Percentiles rank a stretch among this genome's conserved stretches.
Conservation (phyloP, 495 filamentous ascomycete genomes). For the Penicillium riverlandense region DNA sequence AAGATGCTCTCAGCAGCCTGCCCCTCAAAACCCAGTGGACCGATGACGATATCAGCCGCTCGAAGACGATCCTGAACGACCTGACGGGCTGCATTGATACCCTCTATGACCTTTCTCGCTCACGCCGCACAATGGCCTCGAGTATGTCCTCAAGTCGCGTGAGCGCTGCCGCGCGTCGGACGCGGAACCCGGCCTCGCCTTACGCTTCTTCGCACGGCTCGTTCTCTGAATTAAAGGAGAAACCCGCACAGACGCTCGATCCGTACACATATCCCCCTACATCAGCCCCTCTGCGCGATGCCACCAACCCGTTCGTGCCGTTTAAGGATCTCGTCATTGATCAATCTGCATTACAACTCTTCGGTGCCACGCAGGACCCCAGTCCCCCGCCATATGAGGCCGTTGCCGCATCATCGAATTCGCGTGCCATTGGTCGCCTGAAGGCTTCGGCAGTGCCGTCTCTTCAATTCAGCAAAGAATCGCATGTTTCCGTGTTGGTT, state of each 20-base stretch:
- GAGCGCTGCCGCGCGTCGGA: slow-evolving; percentile 15
- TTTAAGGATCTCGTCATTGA: slow-evolving; percentile 32
- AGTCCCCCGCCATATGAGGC: slow-evolving; percentile 42
- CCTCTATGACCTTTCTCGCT: slow-evolving; percentile 76
- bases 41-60: slow-evolving; percentile 39
- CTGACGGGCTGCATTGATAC: slow-evolving; percentile 83
- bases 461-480: slow-evolving; percentile 26
- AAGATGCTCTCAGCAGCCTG: slow-evolving; percentile 24
- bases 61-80: slow-evolving; percentile 60
- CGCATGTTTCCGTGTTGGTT: slow-evolving; percentile 35
- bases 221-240: slow-evolving; percentile 27
- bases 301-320: slow-evolving; percentile 9
- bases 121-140: slow-evolving; percentile 47
- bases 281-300: slow-evolving; percentile 14
- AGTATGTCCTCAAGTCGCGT: slow-evolving; percentile 33
- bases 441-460: slow-evolving; percentile 34
- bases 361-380: slow-evolving; percentile 34
- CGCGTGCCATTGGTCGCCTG: slow-evolving; percentile 40
- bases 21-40: slow-evolving; percentile 42
- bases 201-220: slow-evolving; percentile 21
- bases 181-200: slow-evolving; percentile 17
- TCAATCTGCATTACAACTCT: slow-evolving; percentile 36
- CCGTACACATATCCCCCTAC: slow-evolving; percentile 9
- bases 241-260: slow-evolving; percentile 15
- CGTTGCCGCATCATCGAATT: slow-evolving; percentile 37